A percentile compares a stretch with the other conserved stretches of the same genome.
phyloP scores from a whole-genome alignment of 345 rosid genomes.

The Murraya paniculata region DNA sequence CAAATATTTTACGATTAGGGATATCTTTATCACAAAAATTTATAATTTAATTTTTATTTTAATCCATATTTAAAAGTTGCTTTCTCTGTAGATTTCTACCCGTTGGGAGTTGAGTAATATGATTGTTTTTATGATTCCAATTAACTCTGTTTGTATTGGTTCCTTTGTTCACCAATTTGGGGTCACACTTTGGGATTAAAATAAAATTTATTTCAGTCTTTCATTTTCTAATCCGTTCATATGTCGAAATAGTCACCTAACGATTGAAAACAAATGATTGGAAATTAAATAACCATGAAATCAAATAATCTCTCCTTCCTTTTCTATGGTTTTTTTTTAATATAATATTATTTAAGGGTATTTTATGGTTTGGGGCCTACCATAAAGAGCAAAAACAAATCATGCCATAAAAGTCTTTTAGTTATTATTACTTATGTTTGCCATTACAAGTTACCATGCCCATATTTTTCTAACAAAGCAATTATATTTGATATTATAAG shows the following conservation, averaged over 20 bases:
- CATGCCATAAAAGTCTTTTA: slow-evolving; percentile 48
- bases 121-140: slow-evolving; percentile 11
- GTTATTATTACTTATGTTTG: slow-evolving; percentile 54
- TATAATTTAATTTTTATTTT: too few species aligned
- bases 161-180: slow-evolving; percentile 9
- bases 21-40: neutral
- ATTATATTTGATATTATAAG: slow-evolving; percentile 30
- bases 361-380: slow-evolving; percentile 34
- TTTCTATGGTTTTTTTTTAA: neutral
- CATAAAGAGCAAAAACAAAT: slow-evolving; percentile 4
- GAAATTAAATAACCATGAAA: slow-evolving; percentile 18
- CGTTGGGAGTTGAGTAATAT: slow-evolving; percentile 12
- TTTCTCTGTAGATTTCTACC: neutral
- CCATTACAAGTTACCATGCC: slow-evolving; percentile 51
- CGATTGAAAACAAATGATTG: slow-evolving; percentile 13
- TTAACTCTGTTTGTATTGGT: slow-evolving; percentile 6
- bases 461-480: slow-evolving; percentile 20
- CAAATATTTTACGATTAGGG: neutral
- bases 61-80: neutral
- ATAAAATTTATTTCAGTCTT: neutral
- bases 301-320: neutral
- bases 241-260: slow-evolving; percentile 23
- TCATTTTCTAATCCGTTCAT: slow-evolving; percentile 19
- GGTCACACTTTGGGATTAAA: neutral
- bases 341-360: slow-evolving; percentile 9